phyloP scores from a whole-genome alignment of 768 basidiomycete genomes.

The Russula emetica region DNA sequence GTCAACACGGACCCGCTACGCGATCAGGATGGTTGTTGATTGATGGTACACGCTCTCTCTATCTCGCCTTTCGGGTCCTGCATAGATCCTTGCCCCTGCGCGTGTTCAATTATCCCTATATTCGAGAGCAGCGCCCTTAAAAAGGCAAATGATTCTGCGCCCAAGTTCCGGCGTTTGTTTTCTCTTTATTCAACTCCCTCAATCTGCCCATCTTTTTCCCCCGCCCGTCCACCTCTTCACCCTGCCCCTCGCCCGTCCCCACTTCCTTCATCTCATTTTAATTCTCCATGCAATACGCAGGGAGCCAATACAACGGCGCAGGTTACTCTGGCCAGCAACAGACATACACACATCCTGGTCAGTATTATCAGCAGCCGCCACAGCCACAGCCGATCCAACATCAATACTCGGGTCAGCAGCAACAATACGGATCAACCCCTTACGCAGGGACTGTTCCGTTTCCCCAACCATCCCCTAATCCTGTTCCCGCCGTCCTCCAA shows the following conservation, averaged over 20 bases:
- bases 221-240: slow-evolving; percentile 3
- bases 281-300: slow-evolving; percentile 16
- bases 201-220: slow-evolving; percentile 16
- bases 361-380: slow-evolving; percentile 25
- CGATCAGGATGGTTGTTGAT: background rate
- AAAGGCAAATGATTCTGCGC: slow-evolving; percentile 26
- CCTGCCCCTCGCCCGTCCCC: background rate
- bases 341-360: slow-evolving; percentile 13
- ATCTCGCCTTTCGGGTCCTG: background rate
- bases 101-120: background rate
- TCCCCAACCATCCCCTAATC: slow-evolving; percentile 19
- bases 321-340: slow-evolving; percentile 16
- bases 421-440: slow-evolving; percentile 21
- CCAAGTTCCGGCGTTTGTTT: slow-evolving; percentile 20
- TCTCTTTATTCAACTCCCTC: slow-evolving; percentile 1
- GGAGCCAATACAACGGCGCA: slow-evolving; percentile 15
- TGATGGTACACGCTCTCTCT: background rate
- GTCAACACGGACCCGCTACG: background rate
- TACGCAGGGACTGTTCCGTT: slow-evolving; percentile 12
- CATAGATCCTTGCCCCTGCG: background rate
- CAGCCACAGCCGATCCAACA: slow-evolving; percentile 27
- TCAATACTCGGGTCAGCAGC: slow-evolving; percentile 26
- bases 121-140: slow-evolving; percentile 2
- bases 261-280: background rate
- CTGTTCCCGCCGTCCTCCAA: slow-evolving; percentile 16